Conservation (phyloP, 129 eudicot genomes). For the Helichrysum umbraculigerum region DNA sequence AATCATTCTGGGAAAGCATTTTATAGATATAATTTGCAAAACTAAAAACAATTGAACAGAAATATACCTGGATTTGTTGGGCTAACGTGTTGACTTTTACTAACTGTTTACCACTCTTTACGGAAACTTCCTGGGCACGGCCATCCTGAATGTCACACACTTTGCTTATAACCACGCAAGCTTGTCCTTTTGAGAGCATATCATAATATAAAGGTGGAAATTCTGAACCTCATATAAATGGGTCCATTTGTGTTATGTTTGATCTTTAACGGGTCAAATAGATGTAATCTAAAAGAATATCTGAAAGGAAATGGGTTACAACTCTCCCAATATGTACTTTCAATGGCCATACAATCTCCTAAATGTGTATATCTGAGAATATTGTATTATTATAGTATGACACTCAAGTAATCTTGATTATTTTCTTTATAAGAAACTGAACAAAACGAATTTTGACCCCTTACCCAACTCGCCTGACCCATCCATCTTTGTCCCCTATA, state of each 20-base stretch:
- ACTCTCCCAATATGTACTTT: neutral
- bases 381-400: neutral
- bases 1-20: neutral
- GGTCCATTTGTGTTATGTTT: neutral
- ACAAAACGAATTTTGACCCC: neutral
- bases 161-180: constrained; percentile 16
- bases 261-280: neutral
- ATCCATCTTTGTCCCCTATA: neutral
- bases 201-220: neutral
- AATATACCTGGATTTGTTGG: constrained; percentile 49
- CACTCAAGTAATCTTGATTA: too few relatives aligned
- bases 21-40: neutral
- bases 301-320: neutral
- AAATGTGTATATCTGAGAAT: neutral
- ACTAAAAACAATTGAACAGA: neutral
- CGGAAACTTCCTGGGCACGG: constrained; percentile 32
- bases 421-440: neutral
- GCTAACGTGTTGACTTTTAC: constrained; percentile 37
- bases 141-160: constrained; percentile 40
- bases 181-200: neutral
- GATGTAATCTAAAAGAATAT: neutral
- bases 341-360: neutral
- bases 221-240: neutral
- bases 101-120: constrained; percentile 45
- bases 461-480: neutral